Evolutionary conservation across 2,329 filamentous ascomycete genomes (phyloP), one percentile per base, ranked within the genome.

Genomic region (Paecilomyces sp.): DNA sequence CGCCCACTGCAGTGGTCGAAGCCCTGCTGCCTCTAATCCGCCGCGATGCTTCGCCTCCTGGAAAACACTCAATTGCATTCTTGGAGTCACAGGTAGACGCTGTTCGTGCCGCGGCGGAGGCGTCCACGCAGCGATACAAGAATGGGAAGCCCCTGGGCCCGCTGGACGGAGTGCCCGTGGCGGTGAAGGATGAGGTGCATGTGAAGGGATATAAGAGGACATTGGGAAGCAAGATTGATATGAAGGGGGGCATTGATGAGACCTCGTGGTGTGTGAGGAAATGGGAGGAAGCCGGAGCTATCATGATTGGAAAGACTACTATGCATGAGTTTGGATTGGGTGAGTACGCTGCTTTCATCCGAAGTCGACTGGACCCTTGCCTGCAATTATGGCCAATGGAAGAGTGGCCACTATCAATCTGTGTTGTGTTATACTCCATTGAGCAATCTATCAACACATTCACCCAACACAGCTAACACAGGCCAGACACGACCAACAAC

Each of bases 281-380:
- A 76, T 83, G 91, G 73, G 82, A 89, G 68, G 87, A 90, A 61
- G 87, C 86, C 0, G 91, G 91, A 1, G 91, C 88, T 1, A 78
- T 95, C 24, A 79, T 91, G 57, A 77, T 92, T 59, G 91, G 88
- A 22, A 92, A 91, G 77, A 84, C 87, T 61, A 88, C 83, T 56
- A 94, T 92, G 88, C 90, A 91, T 72, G 91, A 91, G 75, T 73
- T 92, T 47, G 91, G 91, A 1, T 83, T 89, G 66, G 87, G 84
- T 76, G 74, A 66, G 79, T 70, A 31, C 15, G 59, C 11, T 25
- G 15, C 55, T 25, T 18, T 34, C 8, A 15, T 47, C 41, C 8
- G 41, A 47, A 47, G n/a, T 47, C 41, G 18, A 41, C n/a, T 3
- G 36, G 4, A n/a, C 3, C n/a, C n/a, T 41, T n/a, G n/a, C 15